Evolutionary conservation across 2,329 filamentous ascomycete genomes (phyloP).

Genomic region (Chaetomium sp.): DNA sequence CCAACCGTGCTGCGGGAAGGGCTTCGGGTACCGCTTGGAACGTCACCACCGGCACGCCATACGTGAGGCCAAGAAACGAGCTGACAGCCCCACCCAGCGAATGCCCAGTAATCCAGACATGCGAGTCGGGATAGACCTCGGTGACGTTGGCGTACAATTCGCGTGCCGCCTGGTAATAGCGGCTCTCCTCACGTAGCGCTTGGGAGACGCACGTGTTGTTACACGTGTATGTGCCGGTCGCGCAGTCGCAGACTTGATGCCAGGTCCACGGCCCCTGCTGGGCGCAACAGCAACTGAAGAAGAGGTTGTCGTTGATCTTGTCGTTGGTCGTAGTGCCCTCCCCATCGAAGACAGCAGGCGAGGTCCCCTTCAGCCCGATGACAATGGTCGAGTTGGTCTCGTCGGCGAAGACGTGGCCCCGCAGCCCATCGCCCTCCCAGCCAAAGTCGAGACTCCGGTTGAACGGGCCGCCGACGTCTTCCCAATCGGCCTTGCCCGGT

Average conservation of each 20-base stretch:
- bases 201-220: slow-evolving; percentile 86
- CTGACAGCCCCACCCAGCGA: slow-evolving; percentile 88
- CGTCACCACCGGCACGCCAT: slow-evolving; percentile 85
- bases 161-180: slow-evolving; percentile 86
- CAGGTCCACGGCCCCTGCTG: slow-evolving; percentile 90
- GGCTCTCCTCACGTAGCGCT: slow-evolving; percentile 77
- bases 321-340: slow-evolving; percentile 95
- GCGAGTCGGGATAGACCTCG: slow-evolving; percentile 78
- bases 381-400: slow-evolving; percentile 83
- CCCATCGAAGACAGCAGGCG: slow-evolving; percentile 90
- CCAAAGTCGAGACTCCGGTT: slow-evolving; percentile 90
- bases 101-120: slow-evolving; percentile 89
- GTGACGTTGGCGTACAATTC: slow-evolving; percentile 94
- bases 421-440: slow-evolving; percentile 85
- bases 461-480: slow-evolving; percentile 75
- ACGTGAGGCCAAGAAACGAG: slow-evolving; percentile 87
- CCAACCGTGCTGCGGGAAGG: slow-evolving; percentile 79
- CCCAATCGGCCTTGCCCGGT: slow-evolving; percentile 75
- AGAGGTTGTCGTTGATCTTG: slow-evolving; percentile 96
- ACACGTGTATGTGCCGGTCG: slow-evolving; percentile 82
- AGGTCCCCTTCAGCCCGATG: slow-evolving; percentile 91
- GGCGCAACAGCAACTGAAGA: slow-evolving; percentile 96
- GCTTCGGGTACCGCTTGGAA: slow-evolving; percentile 94
- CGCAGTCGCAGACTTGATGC: slow-evolving; percentile 92
- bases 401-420: slow-evolving; percentile 91